These are phyloP conservation scores for Lycium ferocissimum DNA, from an alignment of 257 asterid species.

Conservation along the genomic window DNA sequence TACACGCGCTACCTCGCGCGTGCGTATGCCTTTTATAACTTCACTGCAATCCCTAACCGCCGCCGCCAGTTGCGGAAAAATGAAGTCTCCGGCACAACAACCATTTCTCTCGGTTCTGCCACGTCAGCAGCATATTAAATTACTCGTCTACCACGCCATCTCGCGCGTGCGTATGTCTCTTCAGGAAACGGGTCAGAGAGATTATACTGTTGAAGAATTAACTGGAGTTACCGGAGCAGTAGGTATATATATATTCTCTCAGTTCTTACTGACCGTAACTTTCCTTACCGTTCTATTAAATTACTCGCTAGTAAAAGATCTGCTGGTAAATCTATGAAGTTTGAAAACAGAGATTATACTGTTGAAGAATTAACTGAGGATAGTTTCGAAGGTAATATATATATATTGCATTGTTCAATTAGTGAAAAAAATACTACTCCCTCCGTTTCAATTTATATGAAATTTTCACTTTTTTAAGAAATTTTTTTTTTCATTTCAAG, in stretches of 20 bases:
- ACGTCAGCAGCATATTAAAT: background rate
- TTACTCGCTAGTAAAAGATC: slow-evolving; percentile 91
- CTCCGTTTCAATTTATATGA: no score
- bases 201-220: no score
- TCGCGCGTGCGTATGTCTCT: slow-evolving; percentile 78
- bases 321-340: slow-evolving; percentile 64
- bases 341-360: slow-evolving; percentile 55
- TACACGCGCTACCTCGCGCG: no score
- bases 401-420: no score
- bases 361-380: slow-evolving; percentile 67
- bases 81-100: slow-evolving; percentile 57
- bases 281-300: slow-evolving; percentile 84
- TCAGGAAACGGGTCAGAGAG: slow-evolving; percentile 70
- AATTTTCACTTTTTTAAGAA: no score
- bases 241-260: slow-evolving; percentile 93
- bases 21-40: no score
- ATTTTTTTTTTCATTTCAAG: no score
- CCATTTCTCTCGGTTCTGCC: slow-evolving; percentile 36
- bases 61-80: slow-evolving; percentile 35
- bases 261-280: slow-evolving; percentile 78
- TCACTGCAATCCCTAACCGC: slow-evolving; percentile 22
- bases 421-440: no score
- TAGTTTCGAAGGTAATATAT: slow-evolving; percentile 54
- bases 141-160: slow-evolving; percentile 40
- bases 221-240: slow-evolving; percentile 98